Evolutionary conservation across 176 grass and related monocot species (phyloP).

Genomic region (Dendrocalamus sinicus): DNA sequence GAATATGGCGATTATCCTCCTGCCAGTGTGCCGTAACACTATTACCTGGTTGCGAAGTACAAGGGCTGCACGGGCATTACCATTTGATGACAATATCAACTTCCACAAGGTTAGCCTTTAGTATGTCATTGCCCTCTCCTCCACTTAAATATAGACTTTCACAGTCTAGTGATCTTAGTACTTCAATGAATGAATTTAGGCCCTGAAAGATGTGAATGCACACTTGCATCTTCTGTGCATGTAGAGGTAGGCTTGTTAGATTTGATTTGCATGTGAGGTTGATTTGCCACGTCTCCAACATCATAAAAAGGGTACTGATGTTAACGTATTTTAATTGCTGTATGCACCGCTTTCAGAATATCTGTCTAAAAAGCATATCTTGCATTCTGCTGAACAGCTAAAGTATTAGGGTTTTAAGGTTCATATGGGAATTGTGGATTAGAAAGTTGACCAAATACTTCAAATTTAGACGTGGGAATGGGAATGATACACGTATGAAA

Average conservation of each 20-base stretch:
- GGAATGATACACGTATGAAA: neutral
- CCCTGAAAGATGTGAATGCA: neutral
- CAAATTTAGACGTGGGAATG: neutral
- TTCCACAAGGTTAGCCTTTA: constrained; percentile 90
- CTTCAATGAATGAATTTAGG: constrained; percentile 2
- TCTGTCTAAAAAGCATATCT: neutral
- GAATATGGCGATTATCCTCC: constrained; percentile 94
- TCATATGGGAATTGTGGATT: neutral
- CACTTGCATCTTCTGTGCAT: constrained; percentile 3
- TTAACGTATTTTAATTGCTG: neutral
- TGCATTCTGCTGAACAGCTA: neutral
- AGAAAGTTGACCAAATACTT: neutral
- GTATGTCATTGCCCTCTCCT: constrained; percentile 15
- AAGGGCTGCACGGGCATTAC: constrained; percentile 67
- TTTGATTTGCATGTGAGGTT: constrained; percentile 3
- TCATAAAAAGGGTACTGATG: neutral
- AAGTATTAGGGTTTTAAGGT: neutral
- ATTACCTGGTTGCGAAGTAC: constrained; percentile 97
- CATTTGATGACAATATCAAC: constrained; percentile 99
- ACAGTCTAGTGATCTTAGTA: constrained; percentile 7
- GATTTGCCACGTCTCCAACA: neutral
- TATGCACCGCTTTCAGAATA: neutral
- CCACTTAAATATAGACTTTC: constrained; percentile 11
- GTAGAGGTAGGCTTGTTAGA: neutral
- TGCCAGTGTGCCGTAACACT: constrained; percentile 94